phyloP scores from a whole-genome alignment of 2,329 filamentous ascomycete species.

The Zarea fungicola region DNA sequence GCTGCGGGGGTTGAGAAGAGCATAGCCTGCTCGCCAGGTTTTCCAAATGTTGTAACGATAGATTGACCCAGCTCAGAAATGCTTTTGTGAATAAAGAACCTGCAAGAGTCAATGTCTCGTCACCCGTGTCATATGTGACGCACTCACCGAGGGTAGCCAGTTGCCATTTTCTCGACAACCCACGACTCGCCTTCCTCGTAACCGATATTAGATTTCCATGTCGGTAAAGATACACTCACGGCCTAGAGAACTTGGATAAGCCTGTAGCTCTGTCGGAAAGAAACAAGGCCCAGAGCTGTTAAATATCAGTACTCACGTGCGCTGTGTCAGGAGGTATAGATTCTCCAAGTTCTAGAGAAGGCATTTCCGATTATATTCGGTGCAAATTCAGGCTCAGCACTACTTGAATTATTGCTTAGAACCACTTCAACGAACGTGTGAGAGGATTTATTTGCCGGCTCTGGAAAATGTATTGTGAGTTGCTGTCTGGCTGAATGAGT shows the following conservation, averaged over 20 bases:
- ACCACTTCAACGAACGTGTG: no score
- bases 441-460: not conserved
- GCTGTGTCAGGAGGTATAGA: slow-evolving; percentile 73
- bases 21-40: slow-evolving; percentile 63
- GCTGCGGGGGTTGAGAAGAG: slow-evolving; percentile 70
- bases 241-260: slow-evolving; percentile 52
- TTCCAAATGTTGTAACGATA: slow-evolving; percentile 60
- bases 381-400: no score
- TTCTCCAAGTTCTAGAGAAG: slow-evolving; percentile 55
- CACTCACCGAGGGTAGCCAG: slow-evolving; percentile 77
- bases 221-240: slow-evolving; percentile 91
- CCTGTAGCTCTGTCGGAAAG: not conserved
- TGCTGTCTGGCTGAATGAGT: not conserved
- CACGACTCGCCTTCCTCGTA: slow-evolving; percentile 91
- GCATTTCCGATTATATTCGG: no score
- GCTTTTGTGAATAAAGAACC: slow-evolving; percentile 86
- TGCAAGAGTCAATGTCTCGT: slow-evolving; percentile 27
- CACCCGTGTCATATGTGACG: not conserved
- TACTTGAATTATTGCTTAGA: no score
- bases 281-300: not conserved
- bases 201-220: slow-evolving; percentile 83
- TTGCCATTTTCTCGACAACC: slow-evolving; percentile 80
- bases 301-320: slow-evolving; percentile 54
- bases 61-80: slow-evolving; percentile 69
- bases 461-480: slow-evolving; percentile 1